These are phyloP conservation scores for Decorospora gaudefroyi DNA, from an alignment of 2,329 filamentous ascomycete genomes.

Conservation along the genomic window DNA sequence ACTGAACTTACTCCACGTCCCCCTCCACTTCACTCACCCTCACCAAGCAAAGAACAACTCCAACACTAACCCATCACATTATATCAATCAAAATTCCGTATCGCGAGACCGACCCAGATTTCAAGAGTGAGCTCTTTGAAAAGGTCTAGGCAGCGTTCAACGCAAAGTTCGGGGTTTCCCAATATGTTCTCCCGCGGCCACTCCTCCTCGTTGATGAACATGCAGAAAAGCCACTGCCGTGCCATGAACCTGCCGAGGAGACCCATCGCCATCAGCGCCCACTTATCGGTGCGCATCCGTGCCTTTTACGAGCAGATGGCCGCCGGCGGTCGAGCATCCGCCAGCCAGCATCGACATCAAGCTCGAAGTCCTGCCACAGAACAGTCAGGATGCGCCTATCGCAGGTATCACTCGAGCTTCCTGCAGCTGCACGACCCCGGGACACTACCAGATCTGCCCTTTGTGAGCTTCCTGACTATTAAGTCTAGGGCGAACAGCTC, in stretches of 20 bases:
- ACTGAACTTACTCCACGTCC: conserved; percentile 1
- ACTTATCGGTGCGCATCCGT: conserved; percentile 14
- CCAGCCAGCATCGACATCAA: conserved; percentile 12
- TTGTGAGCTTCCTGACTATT: conserved; percentile 11
- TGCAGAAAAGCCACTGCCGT: conserved; percentile 8
- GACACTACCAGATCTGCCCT: conserved; percentile 15
- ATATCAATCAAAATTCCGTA: conserved; percentile 14
- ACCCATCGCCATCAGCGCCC: conserved; percentile 14
- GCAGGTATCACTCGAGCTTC: conserved; percentile 15
- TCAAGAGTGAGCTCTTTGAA: conserved; percentile 14
- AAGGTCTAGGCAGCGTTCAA: conserved; percentile 15
- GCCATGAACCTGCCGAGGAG: conserved; percentile 17
- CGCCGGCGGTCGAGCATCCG: conserved; percentile 6
- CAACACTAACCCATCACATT: conserved; percentile 2
- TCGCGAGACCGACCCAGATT: conserved; percentile 16
- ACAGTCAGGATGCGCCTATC: conserved; percentile 11
- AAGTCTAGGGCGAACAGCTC: conserved; percentile 1
- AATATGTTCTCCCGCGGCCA: conserved; percentile 18
- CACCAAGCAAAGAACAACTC: conserved; percentile 2
- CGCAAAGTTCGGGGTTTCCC: conserved; percentile 9
- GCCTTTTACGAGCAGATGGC: conserved; percentile 12
- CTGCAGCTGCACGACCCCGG: conserved; percentile 16
- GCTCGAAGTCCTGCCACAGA: conserved; percentile 12
- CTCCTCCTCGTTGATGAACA: conserved; percentile 14
- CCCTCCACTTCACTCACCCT: conserved; percentile 1